phyloP scores from a whole-genome alignment of 768 basidiomycete species.

The Crucibulum laeve region DNA sequence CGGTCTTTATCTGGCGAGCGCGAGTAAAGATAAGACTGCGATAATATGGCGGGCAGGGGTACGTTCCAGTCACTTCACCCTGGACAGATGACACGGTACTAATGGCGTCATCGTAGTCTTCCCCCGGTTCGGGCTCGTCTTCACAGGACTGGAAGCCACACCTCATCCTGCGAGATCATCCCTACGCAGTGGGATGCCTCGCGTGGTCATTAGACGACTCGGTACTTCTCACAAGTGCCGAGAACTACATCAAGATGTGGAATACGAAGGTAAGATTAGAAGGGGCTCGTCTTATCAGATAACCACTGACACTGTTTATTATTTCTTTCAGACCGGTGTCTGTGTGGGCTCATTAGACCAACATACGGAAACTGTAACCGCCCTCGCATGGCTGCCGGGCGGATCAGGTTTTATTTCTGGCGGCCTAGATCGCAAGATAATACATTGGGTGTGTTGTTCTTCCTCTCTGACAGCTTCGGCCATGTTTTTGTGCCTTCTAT shows the following conservation, averaged over 20 bases:
- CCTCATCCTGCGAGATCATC: constrained; percentile 69
- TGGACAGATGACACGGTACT: constrained; percentile 9
- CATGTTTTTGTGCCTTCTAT: constrained; percentile 9
- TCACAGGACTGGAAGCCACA: constrained; percentile 58
- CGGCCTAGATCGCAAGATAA: constrained; percentile 79
- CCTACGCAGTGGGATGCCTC: constrained; percentile 72
- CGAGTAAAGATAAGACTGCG: constrained; percentile 81
- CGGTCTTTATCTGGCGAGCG: constrained; percentile 80
- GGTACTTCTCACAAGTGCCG: constrained; percentile 78
- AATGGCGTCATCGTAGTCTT: constrained; percentile 11
- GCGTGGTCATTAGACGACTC: constrained; percentile 93
- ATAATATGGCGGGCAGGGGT: constrained; percentile 90
- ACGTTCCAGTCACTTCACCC: constrained; percentile 23
- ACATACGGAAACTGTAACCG: constrained; percentile 81
- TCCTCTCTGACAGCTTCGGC: constrained; percentile 5
- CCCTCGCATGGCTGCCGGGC: constrained; percentile 86
- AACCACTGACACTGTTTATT: constrained; percentile 11
- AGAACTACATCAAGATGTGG: constrained; percentile 85
- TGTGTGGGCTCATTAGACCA: constrained; percentile 61
- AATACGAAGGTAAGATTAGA: constrained; percentile 63
- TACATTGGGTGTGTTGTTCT: constrained; percentile 66
- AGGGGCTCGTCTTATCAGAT: neutral
- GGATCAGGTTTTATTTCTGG: constrained; percentile 87
- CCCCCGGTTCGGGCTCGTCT: constrained; percentile 43
- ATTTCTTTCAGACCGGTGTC: constrained; percentile 58